Percentiles rank a stretch among this genome's conserved stretches.
Evolutionary conservation across 768 basidiomycete genomes (phyloP).

Genomic region (Rhizopogon roseolus): DNA sequence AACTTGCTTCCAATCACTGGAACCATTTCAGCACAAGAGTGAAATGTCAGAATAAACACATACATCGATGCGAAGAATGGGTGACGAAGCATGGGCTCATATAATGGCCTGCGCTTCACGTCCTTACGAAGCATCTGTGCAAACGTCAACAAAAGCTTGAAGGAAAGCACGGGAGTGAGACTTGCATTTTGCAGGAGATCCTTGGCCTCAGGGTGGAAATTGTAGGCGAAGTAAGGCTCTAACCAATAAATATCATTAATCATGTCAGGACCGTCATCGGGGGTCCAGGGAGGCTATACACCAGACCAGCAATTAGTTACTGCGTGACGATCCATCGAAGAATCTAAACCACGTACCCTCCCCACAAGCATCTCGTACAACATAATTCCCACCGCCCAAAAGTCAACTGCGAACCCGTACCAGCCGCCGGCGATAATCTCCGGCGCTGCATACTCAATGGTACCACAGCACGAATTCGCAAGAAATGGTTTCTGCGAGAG

Average conservation of each 20-base stretch:
- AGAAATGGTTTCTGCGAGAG: slow-evolving; percentile 5
- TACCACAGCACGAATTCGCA: slow-evolving; percentile 2
- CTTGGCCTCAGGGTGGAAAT: neutral
- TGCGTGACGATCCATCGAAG: neutral
- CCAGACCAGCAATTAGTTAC: neutral
- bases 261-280: neutral
- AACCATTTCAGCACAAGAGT: neutral
- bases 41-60: neutral
- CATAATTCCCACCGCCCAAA: slow-evolving; percentile 9
- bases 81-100: slow-evolving; percentile 6
- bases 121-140: slow-evolving; percentile 7
- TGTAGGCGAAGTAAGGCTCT: neutral
- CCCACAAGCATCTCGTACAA: slow-evolving; percentile 9
- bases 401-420: slow-evolving; percentile 10
- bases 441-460: slow-evolving; percentile 7
- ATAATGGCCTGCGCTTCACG: neutral
- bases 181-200: slow-evolving; percentile 1
- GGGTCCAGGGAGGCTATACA: slow-evolving; percentile 3
- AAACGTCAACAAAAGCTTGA: neutral
- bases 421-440: slow-evolving; percentile 1
- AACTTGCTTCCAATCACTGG: slow-evolving; percentile 5
- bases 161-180: neutral
- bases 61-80: slow-evolving; percentile 6
- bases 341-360: neutral
- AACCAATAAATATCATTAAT: neutral